Percentiles rank a stretch among this genome's conserved stretches.
These are phyloP conservation scores for Plectosphaerella sp. DNA, from an alignment of 2,329 filamentous ascomycete species.

Conservation along the genomic window DNA sequence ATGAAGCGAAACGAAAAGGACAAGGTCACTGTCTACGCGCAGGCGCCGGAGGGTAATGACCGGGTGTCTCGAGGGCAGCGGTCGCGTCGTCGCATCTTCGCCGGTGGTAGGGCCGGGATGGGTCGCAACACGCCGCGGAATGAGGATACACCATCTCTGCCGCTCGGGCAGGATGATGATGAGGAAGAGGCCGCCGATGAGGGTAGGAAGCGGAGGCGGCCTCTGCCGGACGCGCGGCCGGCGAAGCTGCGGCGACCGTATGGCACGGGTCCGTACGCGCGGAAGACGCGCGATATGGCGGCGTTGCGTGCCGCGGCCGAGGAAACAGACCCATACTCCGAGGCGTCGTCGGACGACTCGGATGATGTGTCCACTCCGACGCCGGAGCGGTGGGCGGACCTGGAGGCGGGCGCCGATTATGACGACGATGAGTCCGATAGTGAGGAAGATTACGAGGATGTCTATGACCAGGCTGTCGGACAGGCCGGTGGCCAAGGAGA, in stretches of 20 bases:
- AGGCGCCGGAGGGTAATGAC: slow-evolving; percentile 37
- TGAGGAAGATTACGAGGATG: slow-evolving; percentile 20
- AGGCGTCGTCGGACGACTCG: not conserved
- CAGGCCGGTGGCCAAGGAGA: not conserved
- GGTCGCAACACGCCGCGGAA: slow-evolving; percentile 5
- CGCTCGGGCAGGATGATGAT: slow-evolving; percentile 6
- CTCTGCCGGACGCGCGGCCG: slow-evolving; percentile 5
- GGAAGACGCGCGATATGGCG: slow-evolving; percentile 7
- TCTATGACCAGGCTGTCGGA: not conserved
- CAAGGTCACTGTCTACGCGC: slow-evolving; percentile 56
- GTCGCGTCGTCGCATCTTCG: not conserved
- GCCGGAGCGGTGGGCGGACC: slow-evolving; percentile 27
- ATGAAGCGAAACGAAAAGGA: slow-evolving; percentile 60
- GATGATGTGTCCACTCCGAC: slow-evolving; percentile 24
- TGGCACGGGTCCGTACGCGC: slow-evolving; percentile 3
- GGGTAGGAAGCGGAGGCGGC: slow-evolving; percentile 14
- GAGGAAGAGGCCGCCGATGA: slow-evolving; percentile 5
- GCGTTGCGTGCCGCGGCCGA: not conserved
- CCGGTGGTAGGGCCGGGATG: not conserved
- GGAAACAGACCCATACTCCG: not conserved
- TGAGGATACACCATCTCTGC: not conserved
- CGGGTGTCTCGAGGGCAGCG: slow-evolving; percentile 12
- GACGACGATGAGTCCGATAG: slow-evolving; percentile 15
- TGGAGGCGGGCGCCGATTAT: slow-evolving; percentile 12
- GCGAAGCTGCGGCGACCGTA: slow-evolving; percentile 3